A percentile compares a stretch with the other conserved stretches of the same genome.
These are phyloP conservation scores for Narthecium ossifragum DNA, from an alignment of 106 monocot species.

Conservation along the genomic window DNA sequence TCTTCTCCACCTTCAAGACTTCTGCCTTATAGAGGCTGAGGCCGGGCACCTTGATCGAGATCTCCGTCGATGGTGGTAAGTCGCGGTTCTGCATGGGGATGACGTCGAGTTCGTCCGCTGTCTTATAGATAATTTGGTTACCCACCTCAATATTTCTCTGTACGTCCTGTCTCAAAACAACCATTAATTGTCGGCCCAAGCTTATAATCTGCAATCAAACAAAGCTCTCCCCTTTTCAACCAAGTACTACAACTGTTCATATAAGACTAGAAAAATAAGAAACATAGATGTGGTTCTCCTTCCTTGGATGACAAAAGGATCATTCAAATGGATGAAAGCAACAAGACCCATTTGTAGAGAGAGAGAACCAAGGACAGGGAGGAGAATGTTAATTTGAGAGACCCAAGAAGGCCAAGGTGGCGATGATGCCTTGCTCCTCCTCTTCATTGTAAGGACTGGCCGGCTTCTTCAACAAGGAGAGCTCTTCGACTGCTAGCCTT, in stretches of 20 bases:
- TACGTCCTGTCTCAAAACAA: conserved; percentile 19
- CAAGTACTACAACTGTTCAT: too few relatives aligned
- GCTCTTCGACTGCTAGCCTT: conserved; percentile 10
- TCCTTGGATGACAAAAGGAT: neutral
- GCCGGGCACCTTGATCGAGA: too few relatives aligned
- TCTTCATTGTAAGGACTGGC: too few relatives aligned
- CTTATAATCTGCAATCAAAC: conserved; percentile 14
- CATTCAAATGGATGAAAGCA: neutral
- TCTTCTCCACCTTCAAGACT: too few relatives aligned
- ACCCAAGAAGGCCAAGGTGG: conserved; percentile 5
- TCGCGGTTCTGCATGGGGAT: too few relatives aligned
- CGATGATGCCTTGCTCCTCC: neutral
- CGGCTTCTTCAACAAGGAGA: neutral
- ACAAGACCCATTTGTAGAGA: neutral
- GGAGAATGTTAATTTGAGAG: conserved; percentile 13
- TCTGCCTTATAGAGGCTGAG: too few relatives aligned
- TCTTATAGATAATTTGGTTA: neutral
- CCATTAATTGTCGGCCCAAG: conserved; percentile 16
- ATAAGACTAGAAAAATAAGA: neutral
- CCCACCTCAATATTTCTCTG: conserved; percentile 34
- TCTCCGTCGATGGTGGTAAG: too few relatives aligned
- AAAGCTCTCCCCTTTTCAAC: too few relatives aligned
- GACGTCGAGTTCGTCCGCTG: too few relatives aligned
- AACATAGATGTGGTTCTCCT: neutral
- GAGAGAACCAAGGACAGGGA: conserved; percentile 10